A percentile compares a stretch with the other conserved stretches of the same genome.
phyloP scores from a whole-genome alignment of 2,329 filamentous ascomycete genomes.

The Leptographium wingfieldii region DNA sequence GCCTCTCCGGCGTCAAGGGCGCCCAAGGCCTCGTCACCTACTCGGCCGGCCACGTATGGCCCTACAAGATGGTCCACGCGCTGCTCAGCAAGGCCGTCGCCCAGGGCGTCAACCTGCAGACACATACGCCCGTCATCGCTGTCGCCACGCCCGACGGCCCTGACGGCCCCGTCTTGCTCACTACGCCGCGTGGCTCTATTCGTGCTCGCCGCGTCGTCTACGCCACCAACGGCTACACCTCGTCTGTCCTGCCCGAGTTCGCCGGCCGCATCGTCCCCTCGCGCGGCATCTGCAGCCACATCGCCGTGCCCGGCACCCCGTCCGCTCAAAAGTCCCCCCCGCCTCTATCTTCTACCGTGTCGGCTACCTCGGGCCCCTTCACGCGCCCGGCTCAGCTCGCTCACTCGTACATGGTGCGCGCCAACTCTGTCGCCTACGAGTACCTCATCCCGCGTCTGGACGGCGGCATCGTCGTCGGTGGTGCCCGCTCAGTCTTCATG shows the following conservation, averaged over 20 bases:
- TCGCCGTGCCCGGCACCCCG: not conserved
- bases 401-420: constrained; percentile 16
- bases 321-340: not conserved
- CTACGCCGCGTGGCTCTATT: constrained; percentile 29
- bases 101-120: constrained; percentile 36
- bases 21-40: constrained; percentile 22
- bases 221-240: constrained; percentile 23
- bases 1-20: constrained; percentile 23
- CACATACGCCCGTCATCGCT: constrained; percentile 30
- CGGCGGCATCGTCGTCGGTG: constrained; percentile 29
- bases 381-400: not conserved
- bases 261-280: constrained; percentile 16
- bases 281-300: constrained; percentile 4
- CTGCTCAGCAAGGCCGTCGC: constrained; percentile 4
- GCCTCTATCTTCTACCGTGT: not conserved
- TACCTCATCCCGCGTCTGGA: constrained; percentile 33
- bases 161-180: constrained; percentile 13
- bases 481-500: constrained; percentile 19
- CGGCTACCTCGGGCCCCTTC: not conserved
- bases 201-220: constrained; percentile 20
- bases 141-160: constrained; percentile 1
- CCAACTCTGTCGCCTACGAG: constrained; percentile 14
- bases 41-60: constrained; percentile 18
- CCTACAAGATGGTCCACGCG: constrained; percentile 20
- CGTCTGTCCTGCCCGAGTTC: constrained; percentile 19